Percentiles rank a stretch among this genome's conserved stretches.
Conservation (phyloP, 129 eudicot genomes). For the Flaveria robusta region DNA sequence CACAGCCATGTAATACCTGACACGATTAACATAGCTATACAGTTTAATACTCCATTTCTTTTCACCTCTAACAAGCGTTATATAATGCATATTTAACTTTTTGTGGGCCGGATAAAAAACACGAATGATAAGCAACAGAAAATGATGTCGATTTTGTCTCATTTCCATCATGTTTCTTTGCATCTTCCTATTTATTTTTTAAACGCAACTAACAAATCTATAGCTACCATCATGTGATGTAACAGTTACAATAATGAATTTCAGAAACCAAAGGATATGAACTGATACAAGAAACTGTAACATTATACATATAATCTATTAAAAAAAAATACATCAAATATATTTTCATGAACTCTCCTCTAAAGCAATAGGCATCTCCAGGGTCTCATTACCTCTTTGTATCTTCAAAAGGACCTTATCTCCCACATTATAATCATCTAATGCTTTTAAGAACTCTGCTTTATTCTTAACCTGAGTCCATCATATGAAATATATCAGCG, state of each 20-base stretch:
- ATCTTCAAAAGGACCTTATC: constrained; percentile 69
- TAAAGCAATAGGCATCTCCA: constrained; percentile 61
- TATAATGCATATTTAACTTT: no score
- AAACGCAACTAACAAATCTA: constrained; percentile 6
- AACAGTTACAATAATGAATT: neutral
- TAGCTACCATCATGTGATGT: constrained; percentile 10
- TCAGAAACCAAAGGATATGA: neutral
- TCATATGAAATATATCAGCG: neutral
- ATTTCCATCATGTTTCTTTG: neutral
- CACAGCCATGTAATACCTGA: no score
- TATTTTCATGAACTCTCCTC: constrained; percentile 61
- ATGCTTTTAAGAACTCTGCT: constrained; percentile 68
- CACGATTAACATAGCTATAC: no score
- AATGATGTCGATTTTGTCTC: neutral
- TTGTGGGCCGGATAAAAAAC: no score
- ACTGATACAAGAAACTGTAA: constrained; percentile 5
- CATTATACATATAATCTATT: neutral
- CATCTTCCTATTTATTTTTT: neutral
- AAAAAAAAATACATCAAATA: neutral
- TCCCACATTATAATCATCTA: constrained; percentile 83
- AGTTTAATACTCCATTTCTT: no score
- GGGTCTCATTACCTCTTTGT: constrained; percentile 61
- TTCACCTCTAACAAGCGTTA: no score
- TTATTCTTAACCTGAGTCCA: constrained; percentile 76
- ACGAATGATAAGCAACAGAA: neutral